Evolutionary conservation across 768 basidiomycete species (phyloP).

Genomic region (Pluteus cervinus): DNA sequence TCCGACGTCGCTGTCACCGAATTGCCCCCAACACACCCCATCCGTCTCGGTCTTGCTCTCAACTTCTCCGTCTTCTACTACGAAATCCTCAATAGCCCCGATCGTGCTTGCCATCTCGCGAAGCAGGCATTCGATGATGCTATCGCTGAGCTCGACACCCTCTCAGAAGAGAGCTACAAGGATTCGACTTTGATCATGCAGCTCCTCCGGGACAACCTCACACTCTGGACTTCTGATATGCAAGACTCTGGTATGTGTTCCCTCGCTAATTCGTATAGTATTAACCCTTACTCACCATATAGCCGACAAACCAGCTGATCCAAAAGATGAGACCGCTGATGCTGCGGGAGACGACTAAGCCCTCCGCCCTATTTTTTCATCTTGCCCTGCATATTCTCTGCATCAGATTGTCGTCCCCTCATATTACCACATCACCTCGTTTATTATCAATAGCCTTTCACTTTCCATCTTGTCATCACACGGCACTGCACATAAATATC

Average conservation of each 20-base stretch:
- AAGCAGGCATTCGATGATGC: slow-evolving; percentile 99
- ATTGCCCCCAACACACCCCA: slow-evolving; percentile 94
- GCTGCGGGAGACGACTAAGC: slow-evolving; percentile 62
- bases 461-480: not conserved
- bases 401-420: slow-evolving; percentile 15
- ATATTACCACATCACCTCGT: slow-evolving; percentile 8
- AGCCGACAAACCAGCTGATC: slow-evolving; percentile 66
- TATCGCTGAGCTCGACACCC: slow-evolving; percentile 97
- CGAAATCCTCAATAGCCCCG: slow-evolving; percentile 98
- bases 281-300: slow-evolving; percentile 9
- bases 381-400: slow-evolving; percentile 12
- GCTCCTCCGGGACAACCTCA: slow-evolving; percentile 93
- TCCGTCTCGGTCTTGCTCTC: slow-evolving; percentile 95
- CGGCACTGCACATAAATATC: not conserved
- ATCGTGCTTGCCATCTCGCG: slow-evolving; percentile 96
- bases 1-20: slow-evolving; percentile 96
- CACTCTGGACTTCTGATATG: slow-evolving; percentile 98
- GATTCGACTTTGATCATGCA: slow-evolving; percentile 98
- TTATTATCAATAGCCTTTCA: slow-evolving; percentile 10
- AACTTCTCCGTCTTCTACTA: slow-evolving; percentile 99
- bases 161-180: slow-evolving; percentile 99
- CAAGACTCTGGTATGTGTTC: slow-evolving; percentile 75
- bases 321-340: slow-evolving; percentile 63
- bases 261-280: not conserved
- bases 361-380: slow-evolving; percentile 15